These are phyloP conservation scores for Phytophthora agathidicida DNA, from an alignment of 352 stramenopile genomes.

Conservation along the genomic window DNA sequence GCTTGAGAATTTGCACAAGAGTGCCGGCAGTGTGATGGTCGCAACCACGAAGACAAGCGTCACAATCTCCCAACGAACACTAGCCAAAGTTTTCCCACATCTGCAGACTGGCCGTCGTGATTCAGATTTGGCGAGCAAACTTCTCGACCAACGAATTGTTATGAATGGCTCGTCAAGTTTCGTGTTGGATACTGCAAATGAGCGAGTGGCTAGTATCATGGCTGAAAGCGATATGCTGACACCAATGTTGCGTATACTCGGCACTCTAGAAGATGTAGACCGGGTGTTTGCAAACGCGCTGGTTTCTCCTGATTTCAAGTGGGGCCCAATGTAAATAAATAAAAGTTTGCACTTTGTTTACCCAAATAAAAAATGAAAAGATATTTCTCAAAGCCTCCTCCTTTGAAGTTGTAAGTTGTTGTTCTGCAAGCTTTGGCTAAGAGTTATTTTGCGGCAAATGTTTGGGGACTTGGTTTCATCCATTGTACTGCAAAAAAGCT, in stretches of 20 bases:
- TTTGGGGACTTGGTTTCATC: too few relatives aligned
- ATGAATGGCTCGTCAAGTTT: constrained; percentile 2
- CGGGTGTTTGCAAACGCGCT: not conserved
- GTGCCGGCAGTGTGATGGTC: not conserved
- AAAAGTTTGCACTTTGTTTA: too few relatives aligned
- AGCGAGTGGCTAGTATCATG: not conserved
- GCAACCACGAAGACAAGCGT: not conserved
- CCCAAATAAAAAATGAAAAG: too few relatives aligned
- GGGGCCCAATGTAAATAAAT: too few relatives aligned
- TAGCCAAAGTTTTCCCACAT: constrained; percentile 2
- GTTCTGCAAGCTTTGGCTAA: too few relatives aligned
- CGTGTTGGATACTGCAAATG: not conserved
- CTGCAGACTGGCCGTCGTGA: not conserved
- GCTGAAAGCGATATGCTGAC: constrained; percentile 2
- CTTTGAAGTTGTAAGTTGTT: too few relatives aligned
- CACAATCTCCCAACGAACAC: constrained; percentile 6
- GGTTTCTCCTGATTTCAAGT: not conserved
- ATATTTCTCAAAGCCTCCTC: too few relatives aligned
- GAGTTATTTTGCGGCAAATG: too few relatives aligned
- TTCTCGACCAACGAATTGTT: not conserved
- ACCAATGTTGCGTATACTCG: not conserved
- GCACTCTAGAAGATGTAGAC: not conserved
- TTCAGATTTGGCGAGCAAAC: not conserved
- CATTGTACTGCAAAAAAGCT: too few relatives aligned
- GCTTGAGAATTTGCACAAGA: not conserved